Evolutionary conservation across 192 early-diverging fungal species (phyloP).

Genomic region (Phycomyces nitens): DNA sequence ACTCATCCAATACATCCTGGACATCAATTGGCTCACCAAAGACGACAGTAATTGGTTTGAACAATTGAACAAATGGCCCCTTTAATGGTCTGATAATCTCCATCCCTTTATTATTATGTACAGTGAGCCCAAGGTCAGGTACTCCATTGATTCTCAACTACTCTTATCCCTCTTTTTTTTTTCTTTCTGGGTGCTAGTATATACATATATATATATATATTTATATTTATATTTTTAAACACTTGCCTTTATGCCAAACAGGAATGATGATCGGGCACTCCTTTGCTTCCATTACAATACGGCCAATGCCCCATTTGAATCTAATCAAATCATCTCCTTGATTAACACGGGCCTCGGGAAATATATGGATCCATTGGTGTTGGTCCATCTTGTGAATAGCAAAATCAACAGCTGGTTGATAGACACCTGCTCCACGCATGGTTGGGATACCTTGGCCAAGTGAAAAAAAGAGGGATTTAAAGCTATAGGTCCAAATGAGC

Average conservation of each 20-base stretch:
- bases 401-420: constrained; percentile 81
- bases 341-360: constrained; percentile 78
- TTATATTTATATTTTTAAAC: neutral
- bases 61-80: constrained; percentile 50
- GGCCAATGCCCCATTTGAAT: constrained; percentile 86
- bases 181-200: neutral
- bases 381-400: constrained; percentile 65
- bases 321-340: constrained; percentile 50
- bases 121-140: too few relatives aligned
- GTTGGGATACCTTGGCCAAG: constrained; percentile 81
- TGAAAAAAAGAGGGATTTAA: constrained; percentile 60
- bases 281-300: constrained; percentile 79
- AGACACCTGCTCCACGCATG: constrained; percentile 78
- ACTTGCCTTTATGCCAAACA: constrained; percentile 61
- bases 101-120: constrained; percentile 49
- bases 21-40: constrained; percentile 78
- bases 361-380: constrained; percentile 86
- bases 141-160: too few relatives aligned
- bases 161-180: too few relatives aligned
- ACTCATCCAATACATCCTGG: constrained; percentile 51
- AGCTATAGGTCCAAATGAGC: constrained; percentile 25
- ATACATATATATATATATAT: neutral
- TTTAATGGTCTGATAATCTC: constrained; percentile 56
- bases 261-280: constrained; percentile 63
- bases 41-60: constrained; percentile 55